Conservation (phyloP, 1,139 yeast genomes). For the Diutina ranongensis region DNA sequence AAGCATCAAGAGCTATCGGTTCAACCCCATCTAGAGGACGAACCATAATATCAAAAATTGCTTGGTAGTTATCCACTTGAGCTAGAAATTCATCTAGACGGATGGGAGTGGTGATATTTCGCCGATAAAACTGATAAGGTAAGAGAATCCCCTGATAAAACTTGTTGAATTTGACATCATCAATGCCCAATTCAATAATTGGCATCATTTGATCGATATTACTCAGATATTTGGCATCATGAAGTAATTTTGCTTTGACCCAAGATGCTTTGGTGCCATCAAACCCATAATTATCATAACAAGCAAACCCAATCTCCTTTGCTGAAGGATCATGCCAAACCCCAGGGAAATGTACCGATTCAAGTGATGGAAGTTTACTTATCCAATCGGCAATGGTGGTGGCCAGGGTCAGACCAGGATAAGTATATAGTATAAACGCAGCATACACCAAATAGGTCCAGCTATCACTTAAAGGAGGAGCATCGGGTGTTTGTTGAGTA, state of each 20-base stretch:
- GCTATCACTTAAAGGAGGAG: neutral
- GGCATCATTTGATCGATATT: neutral
- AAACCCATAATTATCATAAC: neutral
- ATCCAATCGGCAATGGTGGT: neutral
- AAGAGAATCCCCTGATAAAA: neutral
- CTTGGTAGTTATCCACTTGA: neutral
- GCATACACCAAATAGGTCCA: neutral
- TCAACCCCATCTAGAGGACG: neutral
- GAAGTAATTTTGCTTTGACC: constrained; percentile 1
- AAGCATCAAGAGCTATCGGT: neutral
- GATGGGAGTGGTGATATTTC: neutral
- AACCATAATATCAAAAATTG: neutral
- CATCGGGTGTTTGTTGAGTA: neutral
- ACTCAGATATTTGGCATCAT: neutral
- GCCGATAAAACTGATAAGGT: neutral
- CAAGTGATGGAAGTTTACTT: neutral
- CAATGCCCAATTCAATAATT: neutral
- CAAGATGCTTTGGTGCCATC: neutral
- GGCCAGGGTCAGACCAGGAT: constrained; percentile 2
- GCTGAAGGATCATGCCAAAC: neutral
- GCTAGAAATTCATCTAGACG: neutral
- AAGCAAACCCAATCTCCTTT: neutral
- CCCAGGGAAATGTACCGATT: neutral
- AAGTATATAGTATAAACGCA: neutral
- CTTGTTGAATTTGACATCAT: neutral